A percentile compares a stretch with the other conserved stretches of the same genome.
These are phyloP conservation scores for Pythium coloratum DNA, from an alignment of 352 stramenopile species.

Conservation along the genomic window DNA sequence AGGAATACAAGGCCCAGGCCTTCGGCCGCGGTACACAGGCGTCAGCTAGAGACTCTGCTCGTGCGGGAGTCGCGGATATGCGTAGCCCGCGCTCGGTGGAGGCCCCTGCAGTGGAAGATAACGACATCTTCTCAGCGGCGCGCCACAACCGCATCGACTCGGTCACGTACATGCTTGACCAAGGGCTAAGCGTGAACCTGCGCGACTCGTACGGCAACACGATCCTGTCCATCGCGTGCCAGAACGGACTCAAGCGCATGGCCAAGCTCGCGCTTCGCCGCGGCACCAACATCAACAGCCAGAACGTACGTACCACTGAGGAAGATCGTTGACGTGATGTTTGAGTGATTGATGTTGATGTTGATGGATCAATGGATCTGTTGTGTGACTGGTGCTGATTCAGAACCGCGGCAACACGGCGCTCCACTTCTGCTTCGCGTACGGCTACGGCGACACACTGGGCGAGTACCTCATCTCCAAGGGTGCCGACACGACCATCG, in stretches of 20 bases:
- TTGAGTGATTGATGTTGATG: not conserved
- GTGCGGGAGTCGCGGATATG: constrained; percentile 11
- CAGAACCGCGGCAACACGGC: constrained; percentile 85
- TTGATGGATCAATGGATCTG: not conserved
- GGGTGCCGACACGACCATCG: constrained; percentile 67
- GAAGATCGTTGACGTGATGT: no score
- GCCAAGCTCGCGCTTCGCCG: constrained; percentile 81
- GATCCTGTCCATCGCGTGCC: constrained; percentile 84
- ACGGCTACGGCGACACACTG: constrained; percentile 86
- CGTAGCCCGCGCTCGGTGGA: constrained; percentile 20
- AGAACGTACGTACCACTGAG: constrained; percentile 51
- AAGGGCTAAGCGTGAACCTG: constrained; percentile 79
- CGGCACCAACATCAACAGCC: constrained; percentile 87
- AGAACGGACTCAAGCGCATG: constrained; percentile 91
- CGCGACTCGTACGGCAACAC: constrained; percentile 84
- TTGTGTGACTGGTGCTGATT: not conserved
- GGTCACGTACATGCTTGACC: constrained; percentile 81
- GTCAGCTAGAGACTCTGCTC: not conserved
- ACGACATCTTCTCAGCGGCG: constrained; percentile 87
- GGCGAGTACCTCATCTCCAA: constrained; percentile 89
- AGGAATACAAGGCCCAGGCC: constrained; percentile 39
- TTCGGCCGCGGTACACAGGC: constrained; percentile 5
- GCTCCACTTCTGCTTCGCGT: constrained; percentile 90
- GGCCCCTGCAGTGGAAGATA: constrained; percentile 36
- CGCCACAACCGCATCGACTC: constrained; percentile 86